Evolutionary conservation across 1,284 basidiomycete species (phyloP).

Genomic region (Ustilago lituana): DNA sequence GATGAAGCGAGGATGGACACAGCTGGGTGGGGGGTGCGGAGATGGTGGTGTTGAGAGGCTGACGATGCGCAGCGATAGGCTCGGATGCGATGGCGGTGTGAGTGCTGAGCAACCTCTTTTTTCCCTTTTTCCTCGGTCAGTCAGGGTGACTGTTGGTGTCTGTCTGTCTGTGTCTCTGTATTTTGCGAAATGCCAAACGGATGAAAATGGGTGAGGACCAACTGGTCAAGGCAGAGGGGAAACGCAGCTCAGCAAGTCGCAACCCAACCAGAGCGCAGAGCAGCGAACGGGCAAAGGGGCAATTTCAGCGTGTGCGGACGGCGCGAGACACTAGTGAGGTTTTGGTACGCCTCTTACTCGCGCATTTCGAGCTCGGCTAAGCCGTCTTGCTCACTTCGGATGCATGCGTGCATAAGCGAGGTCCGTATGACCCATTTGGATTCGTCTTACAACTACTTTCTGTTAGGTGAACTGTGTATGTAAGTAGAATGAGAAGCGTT

Average conservation of each 20-base stretch:
- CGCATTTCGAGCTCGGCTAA: too few species aligned
- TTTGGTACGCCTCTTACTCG: too few species aligned
- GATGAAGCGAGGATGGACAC: conserved; percentile 6
- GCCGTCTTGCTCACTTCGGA: too few species aligned
- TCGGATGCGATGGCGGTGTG: conserved; percentile 25
- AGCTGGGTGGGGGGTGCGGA: conserved; percentile 6
- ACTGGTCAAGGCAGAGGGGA: conserved; percentile 2
- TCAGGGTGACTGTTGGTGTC: conserved; percentile 1
- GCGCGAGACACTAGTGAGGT: conserved; percentile 10
- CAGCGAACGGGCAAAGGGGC: not conserved
- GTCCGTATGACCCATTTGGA: too few species aligned
- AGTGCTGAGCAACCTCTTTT: too few species aligned
- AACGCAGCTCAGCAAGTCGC: too few species aligned
- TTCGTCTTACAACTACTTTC: too few species aligned
- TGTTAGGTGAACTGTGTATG: too few species aligned
- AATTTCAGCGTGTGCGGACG: conserved; percentile 11
- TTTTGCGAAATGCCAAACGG: conserved; percentile 1
- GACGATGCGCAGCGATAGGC: conserved; percentile 5
- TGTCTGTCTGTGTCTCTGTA: not conserved
- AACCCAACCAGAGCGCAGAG: not conserved
- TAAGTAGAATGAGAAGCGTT: too few species aligned
- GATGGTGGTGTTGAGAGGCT: conserved; percentile 25
- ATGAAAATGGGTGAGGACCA: not conserved
- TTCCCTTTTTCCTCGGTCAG: too few species aligned
- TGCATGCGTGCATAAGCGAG: too few species aligned